Evolutionary conservation across 2,329 filamentous ascomycete genomes (phyloP).

Genomic region (Alternaria tenuissima): DNA sequence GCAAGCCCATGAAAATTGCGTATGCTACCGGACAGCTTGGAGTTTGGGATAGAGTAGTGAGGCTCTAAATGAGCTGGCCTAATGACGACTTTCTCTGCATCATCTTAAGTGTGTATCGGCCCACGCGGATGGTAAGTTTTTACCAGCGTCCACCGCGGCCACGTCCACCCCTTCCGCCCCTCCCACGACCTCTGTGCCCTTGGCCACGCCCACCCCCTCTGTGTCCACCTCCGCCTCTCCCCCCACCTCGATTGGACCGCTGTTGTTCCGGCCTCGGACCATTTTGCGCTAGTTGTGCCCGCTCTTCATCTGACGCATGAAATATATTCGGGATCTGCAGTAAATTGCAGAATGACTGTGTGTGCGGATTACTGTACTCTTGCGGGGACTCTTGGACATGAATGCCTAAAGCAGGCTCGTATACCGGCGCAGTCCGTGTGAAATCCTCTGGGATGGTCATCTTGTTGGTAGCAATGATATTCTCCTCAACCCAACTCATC

Average conservation of each 20-base stretch:
- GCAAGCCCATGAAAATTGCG: conserved; percentile 1
- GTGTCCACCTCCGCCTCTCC: conserved; percentile 41
- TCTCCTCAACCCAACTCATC: conserved; percentile 79
- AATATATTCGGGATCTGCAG: conserved; percentile 80
- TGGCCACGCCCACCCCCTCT: conserved; percentile 35
- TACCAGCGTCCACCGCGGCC: conserved; percentile 39
- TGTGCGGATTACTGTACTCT: conserved; percentile 91
- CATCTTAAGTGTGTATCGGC: conserved; percentile 1
- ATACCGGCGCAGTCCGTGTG: conserved; percentile 74
- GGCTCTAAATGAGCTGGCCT: not conserved
- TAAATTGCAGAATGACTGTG: conserved; percentile 79
- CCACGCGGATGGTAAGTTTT: conserved; percentile 16
- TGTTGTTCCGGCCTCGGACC: conserved; percentile 42
- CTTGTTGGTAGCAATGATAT: conserved; percentile 70
- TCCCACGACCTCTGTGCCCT: conserved; percentile 27
- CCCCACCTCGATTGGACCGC: conserved; percentile 36
- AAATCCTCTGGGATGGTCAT: conserved; percentile 83
- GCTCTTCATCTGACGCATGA: conserved; percentile 76
- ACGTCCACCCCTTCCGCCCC: conserved; percentile 28
- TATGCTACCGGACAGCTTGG: not conserved
- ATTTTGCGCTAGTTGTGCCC: conserved; percentile 38
- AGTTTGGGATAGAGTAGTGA: not conserved
- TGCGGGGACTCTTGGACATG: conserved; percentile 69
- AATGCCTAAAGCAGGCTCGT: conserved; percentile 66
- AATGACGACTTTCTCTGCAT: not conserved